A percentile compares a stretch with the other conserved stretches of the same genome.
These are phyloP conservation scores for Nitzschia putrida DNA, from an alignment of 108 stramenopile genomes.

Conservation along the genomic window DNA sequence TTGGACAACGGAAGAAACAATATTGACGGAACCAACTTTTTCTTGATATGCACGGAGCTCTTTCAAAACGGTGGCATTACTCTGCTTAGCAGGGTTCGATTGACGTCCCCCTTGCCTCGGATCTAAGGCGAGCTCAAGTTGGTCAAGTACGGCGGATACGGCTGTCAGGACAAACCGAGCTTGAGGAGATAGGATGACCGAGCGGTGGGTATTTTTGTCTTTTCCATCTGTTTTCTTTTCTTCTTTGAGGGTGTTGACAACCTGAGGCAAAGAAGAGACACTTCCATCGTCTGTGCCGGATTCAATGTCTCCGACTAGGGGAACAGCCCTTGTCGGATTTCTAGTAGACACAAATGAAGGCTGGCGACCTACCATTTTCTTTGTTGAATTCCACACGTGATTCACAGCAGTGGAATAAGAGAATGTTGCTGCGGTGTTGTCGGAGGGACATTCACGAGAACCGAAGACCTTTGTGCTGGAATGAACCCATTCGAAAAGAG, in stretches of 20 bases:
- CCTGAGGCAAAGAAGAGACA: slow-evolving; percentile 4
- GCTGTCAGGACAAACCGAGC: slow-evolving; percentile 35
- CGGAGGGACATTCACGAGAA: neutral
- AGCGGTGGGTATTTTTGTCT: neutral
- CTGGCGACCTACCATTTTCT: slow-evolving; percentile 1
- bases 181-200: slow-evolving; percentile 21
- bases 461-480: neutral
- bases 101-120: neutral
- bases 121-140: slow-evolving; percentile 18
- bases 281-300: slow-evolving; percentile 6
- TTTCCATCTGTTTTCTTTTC: neutral
- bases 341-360: neutral
- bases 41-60: neutral
- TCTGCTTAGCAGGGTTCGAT: neutral
- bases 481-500: slow-evolving; percentile 40
- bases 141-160: slow-evolving; percentile 45
- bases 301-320: slow-evolving; percentile 3
- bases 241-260: neutral
- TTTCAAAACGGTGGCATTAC: neutral
- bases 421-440: neutral
- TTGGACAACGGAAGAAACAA: slow-evolving; percentile 22
- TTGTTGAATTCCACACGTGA: slow-evolving; percentile 37
- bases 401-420: slow-evolving; percentile 25
- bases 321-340: neutral
- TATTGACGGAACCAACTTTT: slow-evolving; percentile 15